Conservation (phyloP, 2,329 filamentous ascomycete species). For the Coccinonectria pachysandricola region DNA sequence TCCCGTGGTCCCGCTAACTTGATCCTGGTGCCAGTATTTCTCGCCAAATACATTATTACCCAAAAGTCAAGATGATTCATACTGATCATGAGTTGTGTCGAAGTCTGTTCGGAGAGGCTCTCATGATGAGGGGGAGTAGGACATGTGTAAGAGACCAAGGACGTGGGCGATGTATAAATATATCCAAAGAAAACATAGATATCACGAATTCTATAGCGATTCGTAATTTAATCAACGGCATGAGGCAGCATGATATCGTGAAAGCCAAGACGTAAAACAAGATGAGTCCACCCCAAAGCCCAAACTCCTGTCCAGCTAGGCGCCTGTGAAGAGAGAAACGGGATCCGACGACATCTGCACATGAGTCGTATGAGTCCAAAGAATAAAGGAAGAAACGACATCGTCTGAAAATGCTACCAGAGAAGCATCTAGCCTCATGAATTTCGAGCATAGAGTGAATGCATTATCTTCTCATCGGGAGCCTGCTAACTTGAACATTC, state of each 20-base stretch:
- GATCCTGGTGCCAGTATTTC: no score
- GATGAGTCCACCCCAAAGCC: slow-evolving; percentile 1
- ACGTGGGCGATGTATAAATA: not conserved
- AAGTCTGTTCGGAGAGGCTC: no score
- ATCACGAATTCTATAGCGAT: not conserved
- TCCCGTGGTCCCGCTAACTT: no score
- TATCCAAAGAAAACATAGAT: not conserved
- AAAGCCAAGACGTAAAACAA: slow-evolving; percentile 1
- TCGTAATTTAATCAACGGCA: not conserved
- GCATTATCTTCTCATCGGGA: no score
- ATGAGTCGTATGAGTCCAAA: slow-evolving; percentile 14
- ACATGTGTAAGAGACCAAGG: not conserved
- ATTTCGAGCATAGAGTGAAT: slow-evolving; percentile 9
- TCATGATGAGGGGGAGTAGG: no score
- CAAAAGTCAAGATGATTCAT: no score
- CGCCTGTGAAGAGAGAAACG: slow-evolving; percentile 17
- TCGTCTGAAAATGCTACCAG: slow-evolving; percentile 6
- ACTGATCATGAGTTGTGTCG: no score
- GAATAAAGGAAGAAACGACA: slow-evolving; percentile 9
- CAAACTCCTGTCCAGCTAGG: not conserved
- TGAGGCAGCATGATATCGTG: not conserved
- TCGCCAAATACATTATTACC: no score
- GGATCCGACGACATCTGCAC: slow-evolving; percentile 13
- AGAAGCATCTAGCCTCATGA: slow-evolving; percentile 3
- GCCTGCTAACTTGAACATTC: not conserved